Evolutionary conservation across 176 grass and related monocot genomes (phyloP).

Genomic region (Paspalum notatum): DNA sequence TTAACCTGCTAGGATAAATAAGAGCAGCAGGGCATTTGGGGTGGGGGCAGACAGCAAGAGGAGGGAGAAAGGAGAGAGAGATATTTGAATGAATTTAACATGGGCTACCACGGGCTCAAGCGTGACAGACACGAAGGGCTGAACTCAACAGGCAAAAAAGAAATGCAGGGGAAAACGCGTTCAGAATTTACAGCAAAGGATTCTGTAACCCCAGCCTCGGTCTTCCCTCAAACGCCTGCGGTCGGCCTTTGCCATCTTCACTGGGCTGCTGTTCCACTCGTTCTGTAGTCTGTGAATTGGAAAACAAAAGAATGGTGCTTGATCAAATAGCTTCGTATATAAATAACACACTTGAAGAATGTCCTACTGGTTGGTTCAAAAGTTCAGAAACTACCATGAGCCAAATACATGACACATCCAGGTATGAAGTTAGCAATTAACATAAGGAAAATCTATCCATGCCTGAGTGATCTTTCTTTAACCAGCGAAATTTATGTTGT

Average conservation of each 20-base stretch:
- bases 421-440: slow-evolving; percentile 15
- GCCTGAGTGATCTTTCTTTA: background rate
- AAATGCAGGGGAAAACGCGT: slow-evolving; percentile 18
- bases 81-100: slow-evolving; percentile 71
- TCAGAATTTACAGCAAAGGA: slow-evolving; percentile 93
- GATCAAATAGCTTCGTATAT: background rate
- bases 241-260: slow-evolving; percentile 87
- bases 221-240: slow-evolving; percentile 56
- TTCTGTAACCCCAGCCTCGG: slow-evolving; percentile 60
- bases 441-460: background rate
- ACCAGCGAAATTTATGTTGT: background rate
- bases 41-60: background rate
- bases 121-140: slow-evolving; percentile 31
- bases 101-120: slow-evolving; percentile 34
- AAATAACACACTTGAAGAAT: background rate
- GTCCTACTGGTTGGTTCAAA: background rate
- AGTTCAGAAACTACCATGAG: background rate
- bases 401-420: background rate
- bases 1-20: slow-evolving; percentile 61
- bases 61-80: background rate
- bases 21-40: slow-evolving; percentile 52
- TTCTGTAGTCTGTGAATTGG: slow-evolving; percentile 61
- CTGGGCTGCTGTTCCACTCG: slow-evolving; percentile 90
- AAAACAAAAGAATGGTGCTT: background rate
- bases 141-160: slow-evolving; percentile 37